Evolutionary conservation across 1,284 basidiomycete genomes (phyloP).

Genomic region (Blastosporella zonata): DNA sequence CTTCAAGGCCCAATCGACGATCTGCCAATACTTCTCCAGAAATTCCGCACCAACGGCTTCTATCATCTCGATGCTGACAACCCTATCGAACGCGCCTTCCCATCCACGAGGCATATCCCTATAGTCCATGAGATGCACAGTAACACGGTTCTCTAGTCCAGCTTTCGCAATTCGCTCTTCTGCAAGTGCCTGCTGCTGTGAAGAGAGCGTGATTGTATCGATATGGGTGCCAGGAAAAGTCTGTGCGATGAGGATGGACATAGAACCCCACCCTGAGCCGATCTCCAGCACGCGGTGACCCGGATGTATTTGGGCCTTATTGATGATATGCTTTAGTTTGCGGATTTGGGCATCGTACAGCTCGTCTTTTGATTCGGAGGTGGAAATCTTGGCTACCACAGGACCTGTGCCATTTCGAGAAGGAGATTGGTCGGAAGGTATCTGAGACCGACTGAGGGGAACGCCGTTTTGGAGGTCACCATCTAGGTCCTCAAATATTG

Average conservation of each 20-base stretch:
- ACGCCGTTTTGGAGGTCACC: conserved; percentile 47
- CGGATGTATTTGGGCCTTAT: conserved; percentile 49
- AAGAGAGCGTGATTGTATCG: conserved; percentile 75
- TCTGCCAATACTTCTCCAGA: conserved; percentile 62
- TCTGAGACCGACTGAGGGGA: conserved; percentile 16
- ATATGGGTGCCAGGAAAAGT: conserved; percentile 56
- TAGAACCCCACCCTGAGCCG: conserved; percentile 79
- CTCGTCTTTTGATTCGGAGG: conserved; percentile 38
- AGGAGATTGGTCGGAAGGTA: neutral
- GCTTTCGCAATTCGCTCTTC: conserved; percentile 53
- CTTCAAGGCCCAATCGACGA: conserved; percentile 73
- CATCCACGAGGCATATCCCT: conserved; percentile 61
- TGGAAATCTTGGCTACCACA: neutral
- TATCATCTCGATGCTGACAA: conserved; percentile 80
- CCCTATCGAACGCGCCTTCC: conserved; percentile 64
- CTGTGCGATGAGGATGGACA: conserved; percentile 64
- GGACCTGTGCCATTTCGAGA: neutral
- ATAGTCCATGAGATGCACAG: conserved; percentile 79
- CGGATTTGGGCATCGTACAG: conserved; percentile 67
- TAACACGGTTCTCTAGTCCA: conserved; percentile 53
- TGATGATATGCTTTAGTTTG: conserved; percentile 57
- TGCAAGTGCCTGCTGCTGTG: conserved; percentile 67
- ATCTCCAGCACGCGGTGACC: conserved; percentile 76
- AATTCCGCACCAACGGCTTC: conserved; percentile 75
- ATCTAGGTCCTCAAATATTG: conserved; percentile 65